These are phyloP conservation scores for Ilyonectria robusta DNA, from an alignment of 2,329 filamentous ascomycete species.

Conservation along the genomic window DNA sequence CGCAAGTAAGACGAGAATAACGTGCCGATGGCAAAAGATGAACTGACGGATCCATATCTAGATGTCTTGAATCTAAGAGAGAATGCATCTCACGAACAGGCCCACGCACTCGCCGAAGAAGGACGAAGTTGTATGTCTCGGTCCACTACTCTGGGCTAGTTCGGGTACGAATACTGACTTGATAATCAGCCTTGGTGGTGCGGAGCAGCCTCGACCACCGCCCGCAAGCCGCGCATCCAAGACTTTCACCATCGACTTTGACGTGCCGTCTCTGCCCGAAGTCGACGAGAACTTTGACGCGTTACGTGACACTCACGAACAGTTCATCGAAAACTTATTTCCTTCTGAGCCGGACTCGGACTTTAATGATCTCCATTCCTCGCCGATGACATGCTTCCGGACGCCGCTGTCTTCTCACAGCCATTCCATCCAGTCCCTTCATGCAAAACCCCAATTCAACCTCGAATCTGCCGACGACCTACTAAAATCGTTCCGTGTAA, in stretches of 20 bases:
- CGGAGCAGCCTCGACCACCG: constrained; percentile 33
- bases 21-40: neutral
- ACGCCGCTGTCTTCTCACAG: constrained; percentile 50
- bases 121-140: constrained; percentile 56
- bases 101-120: constrained; percentile 64
- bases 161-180: neutral
- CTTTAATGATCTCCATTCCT: constrained; percentile 32
- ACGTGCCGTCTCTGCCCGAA: constrained; percentile 58
- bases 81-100: constrained; percentile 43
- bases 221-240: constrained; percentile 58
- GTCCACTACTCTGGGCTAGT: neutral
- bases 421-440: constrained; percentile 56
- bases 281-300: constrained; percentile 57
- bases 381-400: constrained; percentile 42
- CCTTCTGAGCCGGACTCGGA: constrained; percentile 47
- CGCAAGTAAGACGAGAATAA: constrained; percentile 57
- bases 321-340: constrained; percentile 58
- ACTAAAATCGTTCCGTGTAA: constrained; percentile 59
- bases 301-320: constrained; percentile 60
- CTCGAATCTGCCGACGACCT: constrained; percentile 65
- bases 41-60: constrained; percentile 41
- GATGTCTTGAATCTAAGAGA: constrained; percentile 67
- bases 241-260: constrained; percentile 69
- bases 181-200: neutral
- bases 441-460: constrained; percentile 69